Base-by-base conservation (phyloP, 495 filamentous ascomycete genomes). In the Cudoniella acicularis region DNA sequence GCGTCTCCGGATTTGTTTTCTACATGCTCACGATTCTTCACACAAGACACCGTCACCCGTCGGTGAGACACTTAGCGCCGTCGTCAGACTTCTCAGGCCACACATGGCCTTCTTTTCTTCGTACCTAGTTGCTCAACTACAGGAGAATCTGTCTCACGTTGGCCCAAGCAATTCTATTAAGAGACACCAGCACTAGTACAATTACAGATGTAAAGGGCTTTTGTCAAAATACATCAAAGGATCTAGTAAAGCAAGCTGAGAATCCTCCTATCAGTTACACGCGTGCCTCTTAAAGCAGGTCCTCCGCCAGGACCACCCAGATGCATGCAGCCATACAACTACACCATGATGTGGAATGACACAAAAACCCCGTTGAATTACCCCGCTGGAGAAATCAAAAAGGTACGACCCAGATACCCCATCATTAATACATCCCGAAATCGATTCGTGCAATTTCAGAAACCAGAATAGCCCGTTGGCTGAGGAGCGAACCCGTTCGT, bases 401-500 rank as follows among this genome's bases (percentile, higher is more conserved):
- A 49, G 56, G 17, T 57, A 52, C 48, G 46, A 22, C 56, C 60
- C 47, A 56, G 25, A 60, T 51, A 22, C 41, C 60, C 58, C 52
- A 45, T 68, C 63, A 64, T 64, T 67, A 67, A 60, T 64, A 51
- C 48, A 50, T 26, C 43, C 62, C 23, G 9, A 25, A 52, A 20
- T 23, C 23, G n/a, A 43, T 27, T 47, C 43, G 25, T 9, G 53
- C 80, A 85, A 16, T 55, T 41, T 68, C 49, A 68, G 65, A 87
- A 87, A 23, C 58, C 78, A 49, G 79, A 75, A 67, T 80, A 92
- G 53, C 90, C 90, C 48, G 91, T 95, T 49, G 86, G 78, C 72
- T 93, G 89, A 53, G 91, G 84, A 40, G 87, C 84, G 54, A 93
- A 85, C 3, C 91, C 91, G 63, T 94, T 95, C 18, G 88, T 79